These are phyloP conservation scores for Cordyceps pruinosa DNA, from an alignment of 2,329 filamentous ascomycete species.

Conservation along the genomic window DNA sequence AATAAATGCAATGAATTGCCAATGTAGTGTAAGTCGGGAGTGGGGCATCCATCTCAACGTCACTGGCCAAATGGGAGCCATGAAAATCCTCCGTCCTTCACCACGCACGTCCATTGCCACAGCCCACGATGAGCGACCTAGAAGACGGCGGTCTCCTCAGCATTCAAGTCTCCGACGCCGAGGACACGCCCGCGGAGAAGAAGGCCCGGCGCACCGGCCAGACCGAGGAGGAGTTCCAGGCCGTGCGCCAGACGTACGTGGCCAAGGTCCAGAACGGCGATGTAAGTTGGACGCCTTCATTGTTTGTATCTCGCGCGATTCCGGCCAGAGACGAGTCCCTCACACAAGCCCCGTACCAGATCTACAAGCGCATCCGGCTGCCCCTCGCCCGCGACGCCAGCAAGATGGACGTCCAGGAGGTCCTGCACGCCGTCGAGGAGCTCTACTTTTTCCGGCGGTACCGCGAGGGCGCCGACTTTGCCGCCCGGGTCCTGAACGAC, in stretches of 20 bases:
- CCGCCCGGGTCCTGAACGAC: constrained; percentile 27
- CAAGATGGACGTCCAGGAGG: constrained; percentile 43
- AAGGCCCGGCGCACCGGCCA: constrained; percentile 34
- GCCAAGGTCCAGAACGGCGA: constrained; percentile 49
- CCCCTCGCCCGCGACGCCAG: constrained; percentile 31
- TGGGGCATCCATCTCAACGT: too few species aligned
- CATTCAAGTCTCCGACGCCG: constrained; percentile 27
- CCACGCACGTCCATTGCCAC: too few species aligned
- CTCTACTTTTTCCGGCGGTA: constrained; percentile 48
- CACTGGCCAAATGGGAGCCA: too few species aligned
- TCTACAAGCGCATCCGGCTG: constrained; percentile 35
- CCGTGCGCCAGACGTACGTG: constrained; percentile 37
- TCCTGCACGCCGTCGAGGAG: constrained; percentile 51
- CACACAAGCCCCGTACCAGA: constrained; percentile 27
- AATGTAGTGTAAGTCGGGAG: too few species aligned
- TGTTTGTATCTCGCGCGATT: too few species aligned
- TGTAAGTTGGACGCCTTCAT: constrained; percentile 32
- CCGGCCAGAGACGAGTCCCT: too few species aligned
- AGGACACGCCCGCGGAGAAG: constrained; percentile 22
- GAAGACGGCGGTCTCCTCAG: constrained; percentile 26
- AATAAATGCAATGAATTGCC: too few species aligned
- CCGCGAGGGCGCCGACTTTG: constrained; percentile 37
- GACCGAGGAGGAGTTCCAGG: constrained; percentile 43
- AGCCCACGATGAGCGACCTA: background rate
- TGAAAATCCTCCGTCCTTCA: too few species aligned